Base-by-base conservation (phyloP, 2,329 filamentous ascomycete genomes). In the Fonsecaea multimorphosa region DNA sequence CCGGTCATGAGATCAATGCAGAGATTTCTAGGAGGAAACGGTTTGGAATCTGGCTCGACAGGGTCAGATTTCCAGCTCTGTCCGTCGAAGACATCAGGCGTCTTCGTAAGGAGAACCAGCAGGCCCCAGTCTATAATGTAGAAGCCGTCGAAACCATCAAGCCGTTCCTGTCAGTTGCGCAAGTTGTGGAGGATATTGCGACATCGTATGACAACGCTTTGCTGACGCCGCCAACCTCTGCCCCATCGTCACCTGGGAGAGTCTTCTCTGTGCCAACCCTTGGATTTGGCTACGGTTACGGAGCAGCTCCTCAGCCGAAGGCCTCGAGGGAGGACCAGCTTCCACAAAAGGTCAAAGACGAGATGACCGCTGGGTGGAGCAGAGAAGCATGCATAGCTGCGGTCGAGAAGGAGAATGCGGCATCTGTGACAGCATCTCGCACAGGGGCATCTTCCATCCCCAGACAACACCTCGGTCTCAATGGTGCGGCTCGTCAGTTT, bases 351-450 rank as follows among this genome's bases (percentile, higher is more conserved):
- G 86, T 92, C 71, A 87, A 85, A 70, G 91, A 95, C 68, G 86
- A 91, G 70, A 91, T 97, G 85, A 80, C 92, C 64, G 82, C 86
- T 22, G 86, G 91, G 55, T 97, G 94, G 94, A 90, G 87, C 44
- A 88, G 89, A 73, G 93, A 96, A 24, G 79, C 82, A 14, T 91
- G 90, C 34, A 80, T 95, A 59, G 85, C 88, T 11, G 83, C 86
- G 40, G 84, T 91, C 56, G 87, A 90, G 65, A 87, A 82, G 65
- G 82, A 91, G 62, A 86, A 83, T 57, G 88, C 88, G 72, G 86
- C 86, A 12, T 96, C 92, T 3, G 80, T 96, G 61, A 91, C 83
- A 61, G 92, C 92, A 24, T 96, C 92, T 2, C 87, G 86, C 68
- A 84, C 86, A 1, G 89, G 86, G n/a, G 67, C 65, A n/a, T 70